Base-by-base conservation (phyloP, 495 filamentous ascomycete genomes). In the Letharia lupina region DNA sequence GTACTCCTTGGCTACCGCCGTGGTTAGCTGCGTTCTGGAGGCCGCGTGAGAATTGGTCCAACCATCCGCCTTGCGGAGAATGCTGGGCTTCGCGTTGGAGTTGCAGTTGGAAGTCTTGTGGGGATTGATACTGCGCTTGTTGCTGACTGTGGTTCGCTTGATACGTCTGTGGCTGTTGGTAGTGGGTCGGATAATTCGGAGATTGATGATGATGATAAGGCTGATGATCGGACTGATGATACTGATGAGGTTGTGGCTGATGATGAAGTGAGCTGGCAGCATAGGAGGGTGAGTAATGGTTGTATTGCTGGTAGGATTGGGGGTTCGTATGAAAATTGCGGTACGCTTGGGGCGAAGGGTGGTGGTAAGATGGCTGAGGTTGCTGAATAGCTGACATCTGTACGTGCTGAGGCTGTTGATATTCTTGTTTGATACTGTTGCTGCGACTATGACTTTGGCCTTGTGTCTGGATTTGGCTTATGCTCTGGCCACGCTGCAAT, bases 81-180 rank as follows among this genome's bases (percentile, higher is more conserved):
- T 65, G 65, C 41, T 70, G 68, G 28, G 68, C 63, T 67, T 72
- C 70, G 7, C 66, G 62, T 66, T 68, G 65, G 57, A 72, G 60
- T 52, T 70, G 68, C 57, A 70, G 7, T 54, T 69, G 69, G 59
- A 72, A 72, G 41, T 72, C 67, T 33, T 72, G 70, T 3, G 70
- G 66, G 18, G 70, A 70, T 41, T 72, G 68, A 48, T 63, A 72
- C 52, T 70, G 69, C 13, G 42, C 6, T 52, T 61, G 68, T 41
- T 54, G 56, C 28, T 47, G 41, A 57, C 12, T 31, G 56, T 65
- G 42, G 28, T n/a, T 40, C 39, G 52, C 39, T 35, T 42, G 57
- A 33, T 67, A 40, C 31, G 61, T 28, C 45, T 42, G 61, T 23
- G 52, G 10, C 3, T 31, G 50, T 8, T 44, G 45, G 42, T 33